These are phyloP conservation scores for Heterobasidion occidentale DNA, from an alignment of 1,284 basidiomycete species.

Conservation along the genomic window DNA sequence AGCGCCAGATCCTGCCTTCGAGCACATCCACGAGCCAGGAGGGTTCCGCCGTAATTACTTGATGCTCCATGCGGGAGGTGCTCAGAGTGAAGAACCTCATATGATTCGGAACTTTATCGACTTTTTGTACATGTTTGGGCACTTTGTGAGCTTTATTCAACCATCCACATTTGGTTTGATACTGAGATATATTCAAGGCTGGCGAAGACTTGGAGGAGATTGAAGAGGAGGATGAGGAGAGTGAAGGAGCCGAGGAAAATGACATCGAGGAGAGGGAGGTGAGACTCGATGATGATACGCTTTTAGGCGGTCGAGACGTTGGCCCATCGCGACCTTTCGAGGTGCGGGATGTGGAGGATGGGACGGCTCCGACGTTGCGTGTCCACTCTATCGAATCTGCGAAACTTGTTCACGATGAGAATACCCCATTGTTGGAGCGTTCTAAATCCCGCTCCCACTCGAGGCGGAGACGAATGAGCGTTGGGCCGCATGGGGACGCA, in stretches of 20 bases:
- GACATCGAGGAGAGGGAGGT: constrained; percentile 6
- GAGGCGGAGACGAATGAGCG: constrained; percentile 46
- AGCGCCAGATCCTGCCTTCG: constrained; percentile 63
- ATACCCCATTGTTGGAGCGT: constrained; percentile 18
- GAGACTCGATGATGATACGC: not conserved
- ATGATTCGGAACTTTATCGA: constrained; percentile 86
- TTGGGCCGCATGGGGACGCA: constrained; percentile 71
- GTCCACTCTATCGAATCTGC: constrained; percentile 7
- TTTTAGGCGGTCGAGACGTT: not conserved
- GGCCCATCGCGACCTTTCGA: not conserved
- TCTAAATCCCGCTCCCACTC: constrained; percentile 34
- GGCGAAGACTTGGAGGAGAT: constrained; percentile 93
- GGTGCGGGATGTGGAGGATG: not conserved
- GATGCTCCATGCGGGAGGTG: constrained; percentile 53
- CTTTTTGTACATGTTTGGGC: constrained; percentile 88
- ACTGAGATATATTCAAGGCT: constrained; percentile 41
- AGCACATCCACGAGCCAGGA: constrained; percentile 89
- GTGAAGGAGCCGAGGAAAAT: constrained; percentile 23
- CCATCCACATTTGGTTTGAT: not conserved
- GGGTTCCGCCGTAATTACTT: constrained; percentile 90
- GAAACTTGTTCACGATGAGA: constrained; percentile 19
- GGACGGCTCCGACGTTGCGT: constrained; percentile 6
- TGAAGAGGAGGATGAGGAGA: constrained; percentile 48
- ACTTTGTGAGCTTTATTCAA: constrained; percentile 66
- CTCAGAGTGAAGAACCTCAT: constrained; percentile 55